phyloP scores from a whole-genome alignment of 371 early-diverging fungal genomes.

The Mortierella sp. region DNA sequence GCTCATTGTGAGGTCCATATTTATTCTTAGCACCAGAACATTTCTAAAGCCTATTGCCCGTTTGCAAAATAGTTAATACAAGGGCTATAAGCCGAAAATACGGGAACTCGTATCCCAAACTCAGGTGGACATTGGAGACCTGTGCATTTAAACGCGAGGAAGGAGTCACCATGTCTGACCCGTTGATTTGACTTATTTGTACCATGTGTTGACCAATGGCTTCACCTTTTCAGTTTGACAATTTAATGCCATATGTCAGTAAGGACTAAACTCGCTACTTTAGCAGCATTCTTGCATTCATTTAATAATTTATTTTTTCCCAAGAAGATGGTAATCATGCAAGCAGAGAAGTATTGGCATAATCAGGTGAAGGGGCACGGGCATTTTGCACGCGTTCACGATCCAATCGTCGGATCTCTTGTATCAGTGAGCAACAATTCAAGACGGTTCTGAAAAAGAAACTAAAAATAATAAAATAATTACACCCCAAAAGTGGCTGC shows the following conservation, averaged over 20 bases:
- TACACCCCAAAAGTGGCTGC: no score
- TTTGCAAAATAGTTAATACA: background rate
- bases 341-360: no score
- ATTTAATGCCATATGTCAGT: slow-evolving; percentile 38
- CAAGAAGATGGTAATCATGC: background rate
- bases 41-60: background rate
- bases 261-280: background rate
- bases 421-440: no score
- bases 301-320: no score
- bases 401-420: background rate
- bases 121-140: no score
- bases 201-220: background rate
- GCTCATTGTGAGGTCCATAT: background rate
- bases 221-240: slow-evolving; percentile 2
- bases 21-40: background rate
- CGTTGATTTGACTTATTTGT: background rate
- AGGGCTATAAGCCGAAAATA: background rate
- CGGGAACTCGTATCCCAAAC: no score
- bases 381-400: slow-evolving; percentile 6
- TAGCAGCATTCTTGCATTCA: no score
- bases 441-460: no score
- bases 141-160: background rate
- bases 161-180: background rate
- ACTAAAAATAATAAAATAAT: no score
- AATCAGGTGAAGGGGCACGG: slow-evolving; percentile 2